A percentile compares a stretch with the other conserved stretches of the same genome.
These are phyloP conservation scores for Rhizopogon rudus DNA, from an alignment of 768 basidiomycete species.

Conservation along the genomic window DNA sequence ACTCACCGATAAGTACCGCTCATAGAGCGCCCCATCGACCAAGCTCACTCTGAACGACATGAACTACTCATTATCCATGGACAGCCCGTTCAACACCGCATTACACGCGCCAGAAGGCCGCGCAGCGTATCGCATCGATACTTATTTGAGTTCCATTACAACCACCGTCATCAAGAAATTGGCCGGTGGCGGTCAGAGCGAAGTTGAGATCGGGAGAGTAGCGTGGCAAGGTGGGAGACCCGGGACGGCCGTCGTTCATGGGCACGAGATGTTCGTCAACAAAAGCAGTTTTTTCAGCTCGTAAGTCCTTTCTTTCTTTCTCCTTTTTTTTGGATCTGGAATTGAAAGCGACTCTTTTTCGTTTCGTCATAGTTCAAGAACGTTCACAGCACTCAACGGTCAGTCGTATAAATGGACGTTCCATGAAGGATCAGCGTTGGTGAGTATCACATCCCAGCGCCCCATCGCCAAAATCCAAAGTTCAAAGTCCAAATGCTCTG, in stretches of 20 bases:
- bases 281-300: slow-evolving; percentile 25
- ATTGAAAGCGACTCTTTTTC: neutral
- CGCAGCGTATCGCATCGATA: slow-evolving; percentile 25
- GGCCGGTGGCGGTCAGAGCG: slow-evolving; percentile 17
- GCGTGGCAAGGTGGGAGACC: slow-evolving; percentile 27
- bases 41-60: slow-evolving; percentile 6
- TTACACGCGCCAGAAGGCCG: slow-evolving; percentile 26
- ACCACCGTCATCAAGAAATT: slow-evolving; percentile 22
- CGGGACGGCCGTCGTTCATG: slow-evolving; percentile 20
- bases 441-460: slow-evolving; percentile 9
- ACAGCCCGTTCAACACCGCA: slow-evolving; percentile 27
- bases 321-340: neutral
- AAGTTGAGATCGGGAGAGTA: slow-evolving; percentile 23
- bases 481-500: neutral
- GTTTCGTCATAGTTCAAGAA: slow-evolving; percentile 19
- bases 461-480: too few relatives aligned
- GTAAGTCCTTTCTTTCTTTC: slow-evolving; percentile 13
- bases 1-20: slow-evolving; percentile 4
- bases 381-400: slow-evolving; percentile 29
- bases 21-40: slow-evolving; percentile 7
- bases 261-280: slow-evolving; percentile 19
- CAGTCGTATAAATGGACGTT: slow-evolving; percentile 31
- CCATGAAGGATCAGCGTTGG: slow-evolving; percentile 26
- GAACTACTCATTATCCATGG: slow-evolving; percentile 27
- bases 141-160: slow-evolving; percentile 9